These are phyloP conservation scores for Phalaenopsis equestris DNA, from an alignment of 106 monocot genomes.

Conservation along the genomic window DNA sequence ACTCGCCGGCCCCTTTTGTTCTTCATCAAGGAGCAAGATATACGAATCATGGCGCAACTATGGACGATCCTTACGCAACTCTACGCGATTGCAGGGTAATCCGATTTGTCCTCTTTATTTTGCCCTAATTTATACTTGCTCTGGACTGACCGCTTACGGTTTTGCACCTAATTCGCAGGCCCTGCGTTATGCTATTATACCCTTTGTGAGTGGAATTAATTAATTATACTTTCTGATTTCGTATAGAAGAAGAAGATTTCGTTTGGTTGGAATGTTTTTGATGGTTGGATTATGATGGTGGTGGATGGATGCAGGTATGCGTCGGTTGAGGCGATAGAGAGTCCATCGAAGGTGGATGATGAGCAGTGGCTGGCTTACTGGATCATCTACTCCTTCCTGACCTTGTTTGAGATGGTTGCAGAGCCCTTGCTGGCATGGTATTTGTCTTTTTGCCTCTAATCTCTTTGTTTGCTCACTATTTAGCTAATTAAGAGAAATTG, in stretches of 20 bases:
- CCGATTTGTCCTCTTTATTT: background rate
- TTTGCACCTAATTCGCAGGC: constrained; percentile 12
- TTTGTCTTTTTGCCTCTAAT: background rate
- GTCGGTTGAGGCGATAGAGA: constrained; percentile 51
- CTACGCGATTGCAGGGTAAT: constrained; percentile 19
- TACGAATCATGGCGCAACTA: constrained; percentile 13
- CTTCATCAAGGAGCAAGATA: background rate
- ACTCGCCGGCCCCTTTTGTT: background rate
- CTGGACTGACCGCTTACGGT: background rate
- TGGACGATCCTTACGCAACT: constrained; percentile 25
- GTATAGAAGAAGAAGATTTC: too few relatives aligned
- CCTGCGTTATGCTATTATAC: constrained; percentile 38
- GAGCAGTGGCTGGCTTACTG: constrained; percentile 74
- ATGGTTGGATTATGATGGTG: background rate
- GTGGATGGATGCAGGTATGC: constrained; percentile 28
- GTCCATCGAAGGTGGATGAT: constrained; percentile 41
- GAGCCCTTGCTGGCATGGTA: constrained; percentile 45
- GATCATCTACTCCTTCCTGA: constrained; percentile 61
- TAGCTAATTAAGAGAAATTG: too few relatives aligned
- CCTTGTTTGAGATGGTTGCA: constrained; percentile 42
- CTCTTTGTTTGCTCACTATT: background rate
- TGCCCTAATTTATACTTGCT: background rate
- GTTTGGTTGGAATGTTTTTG: background rate
- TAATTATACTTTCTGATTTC: background rate
- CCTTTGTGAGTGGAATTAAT: constrained; percentile 28